Evolutionary conservation across 768 basidiomycete genomes (phyloP).

Genomic region (Trichaptum fuscoviolaceum): DNA sequence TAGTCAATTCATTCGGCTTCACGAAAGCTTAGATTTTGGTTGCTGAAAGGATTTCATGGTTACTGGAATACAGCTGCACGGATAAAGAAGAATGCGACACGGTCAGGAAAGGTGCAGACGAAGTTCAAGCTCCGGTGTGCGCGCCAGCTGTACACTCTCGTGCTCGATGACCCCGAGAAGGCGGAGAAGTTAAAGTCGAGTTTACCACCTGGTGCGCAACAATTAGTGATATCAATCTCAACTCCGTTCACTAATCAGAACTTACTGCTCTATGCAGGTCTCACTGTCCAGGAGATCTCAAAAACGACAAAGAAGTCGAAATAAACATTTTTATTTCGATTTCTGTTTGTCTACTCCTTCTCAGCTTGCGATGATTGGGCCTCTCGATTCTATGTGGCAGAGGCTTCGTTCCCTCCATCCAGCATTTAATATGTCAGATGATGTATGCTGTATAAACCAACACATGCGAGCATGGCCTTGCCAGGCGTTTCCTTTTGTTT

Average conservation of each 20-base stretch:
- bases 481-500: neutral
- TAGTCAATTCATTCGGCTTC: conserved; percentile 31
- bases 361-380: neutral
- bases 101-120: conserved; percentile 65
- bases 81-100: conserved; percentile 90
- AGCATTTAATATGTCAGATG: neutral
- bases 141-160: conserved; percentile 95
- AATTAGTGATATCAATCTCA: neutral
- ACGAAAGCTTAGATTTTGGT: neutral
- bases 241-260: conserved; percentile 6
- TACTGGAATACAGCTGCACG: conserved; percentile 65
- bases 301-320: conserved; percentile 66
- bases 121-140: conserved; percentile 99
- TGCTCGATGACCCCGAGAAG: conserved; percentile 94
- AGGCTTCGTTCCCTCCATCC: neutral
- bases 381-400: neutral
- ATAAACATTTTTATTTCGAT: conserved; percentile 30
- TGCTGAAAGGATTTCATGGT: conserved; percentile 8
- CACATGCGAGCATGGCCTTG: neutral
- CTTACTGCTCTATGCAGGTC: conserved; percentile 39
- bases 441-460: neutral
- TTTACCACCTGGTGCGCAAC: conserved; percentile 83
- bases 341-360: neutral
- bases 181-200: conserved; percentile 96
- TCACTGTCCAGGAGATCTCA: conserved; percentile 67